Percentiles rank a stretch among this genome's conserved stretches.
phyloP scores from a whole-genome alignment of 257 asterid genomes.

The Solanum piurae region DNA sequence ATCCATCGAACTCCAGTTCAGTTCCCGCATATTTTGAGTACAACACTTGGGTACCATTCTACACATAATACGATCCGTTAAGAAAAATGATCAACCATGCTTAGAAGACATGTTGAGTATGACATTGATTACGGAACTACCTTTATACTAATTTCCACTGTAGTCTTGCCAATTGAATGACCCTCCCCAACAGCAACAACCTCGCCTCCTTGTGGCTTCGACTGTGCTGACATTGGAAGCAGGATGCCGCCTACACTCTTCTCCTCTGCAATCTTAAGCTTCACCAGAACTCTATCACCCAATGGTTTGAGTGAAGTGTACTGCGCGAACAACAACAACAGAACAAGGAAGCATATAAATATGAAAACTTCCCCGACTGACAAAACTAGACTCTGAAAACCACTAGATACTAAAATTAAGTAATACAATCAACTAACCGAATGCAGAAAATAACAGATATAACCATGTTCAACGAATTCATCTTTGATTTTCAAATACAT shows the following conservation, averaged over 20 bases:
- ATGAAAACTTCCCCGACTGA: background rate
- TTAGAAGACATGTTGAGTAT: background rate
- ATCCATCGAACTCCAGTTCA: constrained; percentile 82
- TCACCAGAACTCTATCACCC: constrained; percentile 88
- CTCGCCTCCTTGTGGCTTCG: constrained; percentile 83
- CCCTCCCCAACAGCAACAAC: constrained; percentile 96
- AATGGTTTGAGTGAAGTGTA: constrained; percentile 88
- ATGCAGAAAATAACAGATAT: background rate
- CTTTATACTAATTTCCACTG: constrained; percentile 64
- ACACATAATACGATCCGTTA: background rate
- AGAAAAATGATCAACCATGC: background rate
- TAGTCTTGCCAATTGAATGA: constrained; percentile 60
- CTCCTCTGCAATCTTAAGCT: constrained; percentile 76
- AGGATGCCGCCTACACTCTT: constrained; percentile 79
- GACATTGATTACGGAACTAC: constrained; percentile 13
- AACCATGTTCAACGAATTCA: background rate
- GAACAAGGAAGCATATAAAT: background rate
- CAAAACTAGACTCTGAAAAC: background rate
- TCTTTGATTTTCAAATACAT: background rate
- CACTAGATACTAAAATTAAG: background rate
- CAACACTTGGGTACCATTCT: constrained; percentile 78
- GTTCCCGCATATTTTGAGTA: constrained; percentile 93
- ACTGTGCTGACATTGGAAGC: constrained; percentile 65
- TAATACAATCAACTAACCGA: background rate
- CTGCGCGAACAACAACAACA: constrained; percentile 16